Evolutionary conservation across 2,329 filamentous ascomycete genomes (phyloP), one percentile per base, ranked within the genome.

Genomic region (Aureobasidium sp.): DNA sequence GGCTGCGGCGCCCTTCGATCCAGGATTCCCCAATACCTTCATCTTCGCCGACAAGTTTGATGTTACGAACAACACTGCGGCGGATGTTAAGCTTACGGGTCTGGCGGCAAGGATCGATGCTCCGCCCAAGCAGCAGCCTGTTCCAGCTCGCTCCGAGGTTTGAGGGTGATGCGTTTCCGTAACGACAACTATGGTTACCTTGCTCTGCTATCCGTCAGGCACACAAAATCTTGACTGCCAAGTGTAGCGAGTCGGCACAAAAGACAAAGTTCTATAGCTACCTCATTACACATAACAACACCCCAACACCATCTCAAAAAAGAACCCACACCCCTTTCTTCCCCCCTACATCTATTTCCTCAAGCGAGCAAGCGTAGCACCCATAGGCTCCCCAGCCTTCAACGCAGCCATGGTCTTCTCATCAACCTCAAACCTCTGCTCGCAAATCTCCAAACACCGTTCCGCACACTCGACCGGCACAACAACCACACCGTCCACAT

Each of bases 11-110:
- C 74, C 77, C 0, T 88, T 90, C 64, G 82, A 89, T 53, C 67
- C 82, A 40, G 87, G 86, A 0, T 91, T 90, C 71, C 88, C 88
- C 0, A 74, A 78, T 63, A 82, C 75, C 68, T 83, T 90, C 65
- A 69, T 88, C 15, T 62, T 62, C 29, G 37, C 43, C 4, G 60
- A 57, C 35, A 46, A 37, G 38, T 47, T 25, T 15, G 64, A 60
- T 21, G 54, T 57, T 8, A 59, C 60, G 6, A 25, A 58, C 29
- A 47, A 58, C 25, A 61, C 54, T 37, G 60, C 62, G 5, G 40
- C 49, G 7, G 60, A 64, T 42, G 60, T 64, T 13, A 46, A 11
- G 17, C 51, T 64, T 25, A 60, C 55, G 15, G 29, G 53, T n/a
- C 21, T 58, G 5, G 33, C 55, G 5, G 60, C 60, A 2, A 46